Evolutionary conservation across 495 filamentous ascomycete genomes (phyloP).

Genomic region (Bryoglossum gracile): DNA sequence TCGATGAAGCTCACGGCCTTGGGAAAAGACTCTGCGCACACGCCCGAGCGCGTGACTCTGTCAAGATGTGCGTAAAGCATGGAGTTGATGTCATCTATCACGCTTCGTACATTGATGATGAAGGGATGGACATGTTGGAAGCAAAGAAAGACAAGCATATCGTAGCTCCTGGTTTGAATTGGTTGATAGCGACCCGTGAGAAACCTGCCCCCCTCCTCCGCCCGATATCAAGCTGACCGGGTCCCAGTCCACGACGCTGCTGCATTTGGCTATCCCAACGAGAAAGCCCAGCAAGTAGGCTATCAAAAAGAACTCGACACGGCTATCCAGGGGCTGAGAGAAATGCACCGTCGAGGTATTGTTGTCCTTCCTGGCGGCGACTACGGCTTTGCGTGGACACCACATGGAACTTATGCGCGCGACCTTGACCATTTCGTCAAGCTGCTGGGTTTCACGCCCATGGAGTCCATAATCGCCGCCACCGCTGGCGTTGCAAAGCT

Average conservation of each 20-base stretch:
- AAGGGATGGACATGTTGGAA: slow-evolving; percentile 43
- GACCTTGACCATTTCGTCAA: slow-evolving; percentile 46
- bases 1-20: slow-evolving; percentile 42
- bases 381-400: slow-evolving; percentile 48
- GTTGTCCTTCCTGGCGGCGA: slow-evolving; percentile 43
- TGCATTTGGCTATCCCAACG: slow-evolving; percentile 38
- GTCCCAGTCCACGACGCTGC: slow-evolving; percentile 32
- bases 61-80: slow-evolving; percentile 37
- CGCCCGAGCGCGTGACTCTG: slow-evolving; percentile 41
- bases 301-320: slow-evolving; percentile 38
- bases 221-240: no score
- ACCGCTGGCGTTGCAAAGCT: slow-evolving; percentile 41
- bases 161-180: slow-evolving; percentile 43
- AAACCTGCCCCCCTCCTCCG: not conserved
- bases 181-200: slow-evolving; percentile 32
- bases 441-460: slow-evolving; percentile 42
- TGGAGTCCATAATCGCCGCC: slow-evolving; percentile 41
- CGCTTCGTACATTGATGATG: slow-evolving; percentile 41
- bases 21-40: slow-evolving; percentile 42
- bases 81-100: slow-evolving; percentile 50
- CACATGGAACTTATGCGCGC: slow-evolving; percentile 43
- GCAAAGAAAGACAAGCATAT: slow-evolving; percentile 36
- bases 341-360: slow-evolving; percentile 44
- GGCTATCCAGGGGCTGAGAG: slow-evolving; percentile 34
- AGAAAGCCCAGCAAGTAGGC: slow-evolving; percentile 38